Base-by-base conservation (phyloP, 192 early-diverging fungal genomes). In the Phycomyces blakesleeanus region DNA sequence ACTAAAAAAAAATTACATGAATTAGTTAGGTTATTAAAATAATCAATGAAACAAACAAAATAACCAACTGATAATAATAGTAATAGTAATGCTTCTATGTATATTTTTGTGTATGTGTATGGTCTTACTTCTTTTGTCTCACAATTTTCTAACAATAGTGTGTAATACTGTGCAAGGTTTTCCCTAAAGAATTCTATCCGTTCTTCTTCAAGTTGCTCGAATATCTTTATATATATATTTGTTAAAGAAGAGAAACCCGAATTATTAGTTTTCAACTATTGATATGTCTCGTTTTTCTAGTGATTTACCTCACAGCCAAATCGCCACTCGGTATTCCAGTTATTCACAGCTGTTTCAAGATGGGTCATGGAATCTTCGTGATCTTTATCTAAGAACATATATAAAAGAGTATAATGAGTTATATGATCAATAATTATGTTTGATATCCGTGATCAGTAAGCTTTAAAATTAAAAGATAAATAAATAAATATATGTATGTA, bases 301-400 rank as follows among this genome's bases (percentile, higher is more conserved):
- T 18, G n/a, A 47, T 3, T 61, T 61, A 61, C 61, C 26, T 54
- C 27, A 42, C 61, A 63, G 2, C 37, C 37, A 7, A 40, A 38
- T 25, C 18, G 9, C 61, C 61, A 63, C 26, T 54, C 61, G 39
- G 8, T 54, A 54, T 63, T 63, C 52, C 52, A 63, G 16, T 63
- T 51, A 24, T 54, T 29, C 5, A 54, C 38, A 21, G 53, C 53
- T 15, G 7, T 25, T 39, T 26, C n/a, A 41, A 63, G 51, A 34
- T 54, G 24, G 4, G 29, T 14, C 21, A 63, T 29, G 5, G 61
- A 49, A 1, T 63, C 61, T 38, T 63, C 61, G n/a, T 63, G 51
- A 18, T 40, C 38, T n/a, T 54, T 63, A n/a, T 63, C 59, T 61
- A 51, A 20, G 24, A 16, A 57, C 8, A 10, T 41, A n/a, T n/a